Base-by-base conservation (phyloP, 2,329 filamentous ascomycete genomes). In the Neofusicoccum sp. region DNA sequence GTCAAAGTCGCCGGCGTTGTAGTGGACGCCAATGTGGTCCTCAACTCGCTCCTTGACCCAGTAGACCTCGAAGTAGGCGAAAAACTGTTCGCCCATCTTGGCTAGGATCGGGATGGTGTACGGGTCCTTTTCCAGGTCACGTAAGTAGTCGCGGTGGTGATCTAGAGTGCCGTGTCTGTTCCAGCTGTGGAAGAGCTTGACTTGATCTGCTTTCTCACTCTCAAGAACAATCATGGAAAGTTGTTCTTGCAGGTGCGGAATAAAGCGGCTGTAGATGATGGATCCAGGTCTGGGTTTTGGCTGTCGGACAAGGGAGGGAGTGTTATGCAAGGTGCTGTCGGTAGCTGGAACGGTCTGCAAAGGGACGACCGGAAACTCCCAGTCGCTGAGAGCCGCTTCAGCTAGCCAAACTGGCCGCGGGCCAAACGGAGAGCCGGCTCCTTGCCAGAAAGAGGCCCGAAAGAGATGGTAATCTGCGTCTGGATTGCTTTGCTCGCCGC, bases 21-120 rank as follows among this genome's bases (percentile, higher is more conserved):
- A 84, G 71, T 86, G 81, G 0, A 82, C 82, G 34, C 84, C 84
- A 65, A 83, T 80, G 63, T 85, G 82, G 64, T 86, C 84, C 7
- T 20, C 8, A 7, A 49, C 47, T 8, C 47, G 47, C 71, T 86
- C 84, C 79, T 86, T 86, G 38, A 86, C 87, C 89, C 89, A 93
- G 73, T 92, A 92, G 1, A 91, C 79, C 72, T 93, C 90, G 70
- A 90, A 92, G 71, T 93, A 93, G 0, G 88, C 87, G 71, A 93
- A 92, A 49, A 79, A 83, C 1, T 80, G 81, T 31, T 88, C 87
- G 60, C 92, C 84, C 70, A 91, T 93, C 28, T 82, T 82, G 5
- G 86, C 89, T 62, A 93, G 78, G 47, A 93, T 78, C 24, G 87
- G 84, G 56, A 91, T 77, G 63, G 88, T 84, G 73, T 92, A 89